Evolutionary conservation across 2,329 filamentous ascomycete genomes (phyloP).

Genomic region (Trichoderma semiorbis): DNA sequence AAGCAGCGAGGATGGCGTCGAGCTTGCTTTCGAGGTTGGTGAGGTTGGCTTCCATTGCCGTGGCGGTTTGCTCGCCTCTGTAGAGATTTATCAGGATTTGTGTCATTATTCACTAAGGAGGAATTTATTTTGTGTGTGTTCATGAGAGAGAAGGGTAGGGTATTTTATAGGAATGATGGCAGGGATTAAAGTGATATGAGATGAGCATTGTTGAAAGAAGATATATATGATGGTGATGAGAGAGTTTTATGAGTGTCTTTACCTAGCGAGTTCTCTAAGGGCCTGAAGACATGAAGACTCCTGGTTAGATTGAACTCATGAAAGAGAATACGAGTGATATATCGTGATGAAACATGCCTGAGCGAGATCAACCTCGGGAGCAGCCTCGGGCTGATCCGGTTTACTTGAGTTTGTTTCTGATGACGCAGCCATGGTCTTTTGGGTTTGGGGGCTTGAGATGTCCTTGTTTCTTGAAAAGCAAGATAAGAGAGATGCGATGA

Average conservation of each 20-base stretch:
- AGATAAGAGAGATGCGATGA: background rate
- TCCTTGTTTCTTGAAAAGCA: background rate
- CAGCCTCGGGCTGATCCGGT: background rate
- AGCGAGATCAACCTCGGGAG: constrained; percentile 1
- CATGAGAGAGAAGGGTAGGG: background rate
- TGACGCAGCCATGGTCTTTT: constrained; percentile 7
- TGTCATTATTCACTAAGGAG: background rate
- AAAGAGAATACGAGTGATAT: background rate
- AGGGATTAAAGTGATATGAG: background rate
- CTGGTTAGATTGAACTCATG: background rate
- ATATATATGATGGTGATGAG: background rate
- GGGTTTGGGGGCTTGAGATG: background rate
- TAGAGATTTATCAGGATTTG: background rate
- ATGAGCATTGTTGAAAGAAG: background rate
- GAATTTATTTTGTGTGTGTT: too few relatives aligned
- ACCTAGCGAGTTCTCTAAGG: constrained; percentile 3
- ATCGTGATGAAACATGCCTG: constrained; percentile 5
- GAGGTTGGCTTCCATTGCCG: constrained; percentile 51
- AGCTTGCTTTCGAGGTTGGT: constrained; percentile 51
- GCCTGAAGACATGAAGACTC: background rate
- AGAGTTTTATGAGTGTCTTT: background rate
- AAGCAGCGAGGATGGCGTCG: constrained; percentile 50
- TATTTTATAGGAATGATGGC: background rate
- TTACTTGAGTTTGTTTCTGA: background rate
- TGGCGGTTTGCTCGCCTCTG: constrained; percentile 54